Evolutionary conservation across 1,139 yeast species (phyloP).

Genomic region (Debaryomyces coudertii): DNA sequence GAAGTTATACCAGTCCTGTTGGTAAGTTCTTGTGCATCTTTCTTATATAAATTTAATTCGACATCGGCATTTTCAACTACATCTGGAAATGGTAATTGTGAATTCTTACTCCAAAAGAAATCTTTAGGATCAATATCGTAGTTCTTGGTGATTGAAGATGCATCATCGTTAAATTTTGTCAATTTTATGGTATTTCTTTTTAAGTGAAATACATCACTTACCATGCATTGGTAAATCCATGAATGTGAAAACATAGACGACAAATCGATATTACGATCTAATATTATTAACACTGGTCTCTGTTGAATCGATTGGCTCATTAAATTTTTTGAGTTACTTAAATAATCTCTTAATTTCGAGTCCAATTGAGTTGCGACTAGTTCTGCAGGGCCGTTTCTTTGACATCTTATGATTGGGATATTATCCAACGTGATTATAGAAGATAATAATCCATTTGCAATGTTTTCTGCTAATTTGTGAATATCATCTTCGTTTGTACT

Average conservation of each 20-base stretch:
- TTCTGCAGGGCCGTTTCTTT: conserved; percentile 94
- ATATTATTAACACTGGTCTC: conserved; percentile 75
- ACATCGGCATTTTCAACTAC: conserved; percentile 94
- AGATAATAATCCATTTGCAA: conserved; percentile 81
- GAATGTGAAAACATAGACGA: conserved; percentile 95
- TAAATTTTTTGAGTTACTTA: conserved; percentile 61
- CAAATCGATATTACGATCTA: conserved; percentile 88
- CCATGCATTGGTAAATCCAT: conserved; percentile 97
- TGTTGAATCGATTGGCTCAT: conserved; percentile 40
- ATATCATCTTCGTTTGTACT: conserved; percentile 74
- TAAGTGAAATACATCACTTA: conserved; percentile 85
- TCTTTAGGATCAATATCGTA: conserved; percentile 92
- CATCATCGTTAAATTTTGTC: conserved; percentile 43
- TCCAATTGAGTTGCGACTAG: conserved; percentile 88
- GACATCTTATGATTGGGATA: conserved; percentile 89
- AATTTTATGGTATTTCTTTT: conserved; percentile 68
- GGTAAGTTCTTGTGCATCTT: conserved; percentile 86
- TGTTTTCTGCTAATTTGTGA: conserved; percentile 63
- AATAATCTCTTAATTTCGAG: conserved; percentile 78
- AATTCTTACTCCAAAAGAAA: conserved; percentile 85
- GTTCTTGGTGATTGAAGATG: conserved; percentile 46
- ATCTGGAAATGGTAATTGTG: conserved; percentile 93
- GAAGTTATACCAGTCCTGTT: conserved; percentile 73
- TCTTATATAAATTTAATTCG: conserved; percentile 78
- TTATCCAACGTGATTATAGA: conserved; percentile 75